Evolutionary conservation across 352 stramenopile genomes (phyloP), one percentile per base, ranked within the genome.

Genomic region (Nothophytophthora sp.): DNA sequence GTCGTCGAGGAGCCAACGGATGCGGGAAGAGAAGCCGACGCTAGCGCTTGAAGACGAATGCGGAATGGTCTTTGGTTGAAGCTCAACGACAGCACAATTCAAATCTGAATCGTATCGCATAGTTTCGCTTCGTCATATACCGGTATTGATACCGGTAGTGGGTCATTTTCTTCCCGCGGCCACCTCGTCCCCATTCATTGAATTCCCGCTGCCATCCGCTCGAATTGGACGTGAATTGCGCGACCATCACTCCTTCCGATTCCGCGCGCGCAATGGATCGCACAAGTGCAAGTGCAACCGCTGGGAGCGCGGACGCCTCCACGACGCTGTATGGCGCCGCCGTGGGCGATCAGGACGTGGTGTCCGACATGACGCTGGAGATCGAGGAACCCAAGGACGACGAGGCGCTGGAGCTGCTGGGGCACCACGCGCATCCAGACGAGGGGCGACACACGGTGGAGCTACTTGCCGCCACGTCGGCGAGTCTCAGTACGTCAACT

Each of bases 351-450:
- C 10, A 3, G 10, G 37, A 41, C 24, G 38, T 48, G 29, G 9
- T 2, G 16, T 16, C 29, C 10, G 4, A 7, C 15, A 16, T 35
- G 29, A n/a, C 29, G 29, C 29, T 55, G 28, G 27, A 29, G 27
- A 32, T 53, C 23, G 45, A 43, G 11, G 11, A 9, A 2, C 18
- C 35, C 47, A 46, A 55, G 47, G 36, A 24, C 22, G 36, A 38
- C 25, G 47, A 55, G 27, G 35, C 47, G 18, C 36, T 47, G 22
- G 20, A 33, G 43, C 30, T 42, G 20, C 30, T 42, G 43, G 19
- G 4, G 32, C 2, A n/a, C 12, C 28, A 30, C 18, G 20, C 25
- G 8, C 20, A 1, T 11, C 18, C 29, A n/a, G n/a, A 35, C 10
- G 10, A 35, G 4, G 29, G 10, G 29, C 10, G 13, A 10, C 5